Conservation (phyloP, 202 grass and related monocot species). For the Setaria italica region DNA sequence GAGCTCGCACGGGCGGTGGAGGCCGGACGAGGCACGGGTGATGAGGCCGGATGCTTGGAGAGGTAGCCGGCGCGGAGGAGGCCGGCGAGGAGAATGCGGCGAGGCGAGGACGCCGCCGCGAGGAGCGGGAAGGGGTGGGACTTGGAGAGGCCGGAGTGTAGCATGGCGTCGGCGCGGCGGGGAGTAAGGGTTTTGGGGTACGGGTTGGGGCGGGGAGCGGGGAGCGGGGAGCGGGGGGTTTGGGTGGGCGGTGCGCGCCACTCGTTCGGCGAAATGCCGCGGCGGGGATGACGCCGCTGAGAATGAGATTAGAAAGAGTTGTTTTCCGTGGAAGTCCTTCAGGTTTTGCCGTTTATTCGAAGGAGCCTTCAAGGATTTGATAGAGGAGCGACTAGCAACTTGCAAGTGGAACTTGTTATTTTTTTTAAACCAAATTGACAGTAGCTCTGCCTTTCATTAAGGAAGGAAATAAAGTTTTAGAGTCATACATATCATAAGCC, state of each 20-base stretch:
- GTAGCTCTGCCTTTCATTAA: no score
- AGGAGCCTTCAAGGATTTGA: not conserved
- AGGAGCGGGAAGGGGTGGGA: constrained; percentile 63
- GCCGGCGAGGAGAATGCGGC: constrained; percentile 46
- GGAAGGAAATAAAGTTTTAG: no score
- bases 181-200: constrained; percentile 33
- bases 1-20: constrained; percentile 22
- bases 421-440: no score
- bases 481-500: no score
- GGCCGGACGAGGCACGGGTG: constrained; percentile 25
- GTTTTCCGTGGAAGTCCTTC: not conserved
- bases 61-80: constrained; percentile 52
- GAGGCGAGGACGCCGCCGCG: constrained; percentile 43
- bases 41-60: constrained; percentile 43
- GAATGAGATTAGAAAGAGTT: constrained; percentile 11
- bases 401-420: not conserved
- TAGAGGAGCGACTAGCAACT: not conserved
- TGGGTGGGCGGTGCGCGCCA: constrained; percentile 22
- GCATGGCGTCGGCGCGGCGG: constrained; percentile 56
- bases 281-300: constrained; percentile 24
- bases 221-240: constrained; percentile 37
- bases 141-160: constrained; percentile 71
- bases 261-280: constrained; percentile 57
- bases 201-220: not conserved
- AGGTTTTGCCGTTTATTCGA: not conserved